phyloP scores from a whole-genome alignment of 768 basidiomycete genomes.

The Suillus placidus region DNA sequence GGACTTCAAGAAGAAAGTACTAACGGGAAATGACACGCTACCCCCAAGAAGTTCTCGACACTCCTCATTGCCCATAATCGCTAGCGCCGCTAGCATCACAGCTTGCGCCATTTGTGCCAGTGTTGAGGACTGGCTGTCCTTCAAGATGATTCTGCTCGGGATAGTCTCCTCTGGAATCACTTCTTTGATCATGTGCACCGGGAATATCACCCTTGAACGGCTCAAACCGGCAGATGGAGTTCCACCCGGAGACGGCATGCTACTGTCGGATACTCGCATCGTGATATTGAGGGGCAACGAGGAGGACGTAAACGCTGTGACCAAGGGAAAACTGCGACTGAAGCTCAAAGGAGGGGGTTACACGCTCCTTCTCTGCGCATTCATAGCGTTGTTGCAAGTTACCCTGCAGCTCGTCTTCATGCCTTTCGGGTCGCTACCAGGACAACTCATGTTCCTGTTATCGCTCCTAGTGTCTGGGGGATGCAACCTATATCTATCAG shows the following conservation, averaged over 20 bases:
- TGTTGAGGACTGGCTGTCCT: conserved; percentile 29
- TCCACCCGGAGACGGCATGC: conserved; percentile 34
- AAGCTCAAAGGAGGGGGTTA: conserved; percentile 16
- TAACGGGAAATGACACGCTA: neutral
- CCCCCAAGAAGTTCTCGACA: conserved; percentile 10
- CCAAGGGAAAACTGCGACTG: conserved; percentile 30
- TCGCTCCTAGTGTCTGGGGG: conserved; percentile 36
- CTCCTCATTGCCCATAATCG: conserved; percentile 19
- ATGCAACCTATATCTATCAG: conserved; percentile 33
- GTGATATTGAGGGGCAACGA: conserved; percentile 32
- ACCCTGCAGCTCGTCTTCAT: conserved; percentile 35
- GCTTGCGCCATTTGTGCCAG: conserved; percentile 23
- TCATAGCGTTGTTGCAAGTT: conserved; percentile 20
- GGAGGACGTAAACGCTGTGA: conserved; percentile 31
- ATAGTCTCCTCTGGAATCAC: conserved; percentile 34
- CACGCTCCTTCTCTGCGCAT: neutral
- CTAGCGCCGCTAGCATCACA: conserved; percentile 26
- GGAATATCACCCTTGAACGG: conserved; percentile 23
- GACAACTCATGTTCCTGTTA: conserved; percentile 38
- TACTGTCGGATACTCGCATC: conserved; percentile 22
- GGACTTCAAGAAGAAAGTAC: conserved; percentile 1
- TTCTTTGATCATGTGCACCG: conserved; percentile 28
- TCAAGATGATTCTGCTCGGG: conserved; percentile 31
- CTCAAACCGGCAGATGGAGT: conserved; percentile 27
- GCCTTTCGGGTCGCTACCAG: conserved; percentile 34